Percentiles rank a stretch among this genome's conserved stretches.
phyloP scores from a whole-genome alignment of 257 asterid species.

The Ophiorrhiza pumila region DNA sequence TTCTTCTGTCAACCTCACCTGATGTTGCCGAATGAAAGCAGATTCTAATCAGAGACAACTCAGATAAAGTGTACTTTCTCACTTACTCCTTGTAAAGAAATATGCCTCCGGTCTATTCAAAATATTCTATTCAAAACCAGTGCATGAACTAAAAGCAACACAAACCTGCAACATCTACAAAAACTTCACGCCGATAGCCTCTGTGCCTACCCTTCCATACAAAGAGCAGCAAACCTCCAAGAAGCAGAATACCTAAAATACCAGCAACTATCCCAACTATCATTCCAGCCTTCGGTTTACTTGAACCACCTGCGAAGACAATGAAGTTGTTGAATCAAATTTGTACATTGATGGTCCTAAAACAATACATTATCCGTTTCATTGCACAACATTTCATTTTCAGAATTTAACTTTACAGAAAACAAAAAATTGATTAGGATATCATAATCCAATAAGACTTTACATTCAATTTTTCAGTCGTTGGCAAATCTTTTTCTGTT shows the following conservation, averaged over 20 bases:
- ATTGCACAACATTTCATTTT: background rate
- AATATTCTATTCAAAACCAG: background rate
- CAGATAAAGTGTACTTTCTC: background rate
- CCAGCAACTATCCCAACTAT: constrained; percentile 66
- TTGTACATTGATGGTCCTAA: background rate
- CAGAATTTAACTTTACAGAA: background rate
- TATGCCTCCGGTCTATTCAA: background rate
- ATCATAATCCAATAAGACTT: background rate
- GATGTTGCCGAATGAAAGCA: constrained; percentile 7
- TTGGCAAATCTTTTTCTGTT: background rate
- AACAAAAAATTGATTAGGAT: background rate
- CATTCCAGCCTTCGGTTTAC: constrained; percentile 58
- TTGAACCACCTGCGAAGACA: constrained; percentile 52
- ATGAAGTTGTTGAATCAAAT: background rate
- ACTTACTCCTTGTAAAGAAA: background rate
- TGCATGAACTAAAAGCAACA: constrained; percentile 12
- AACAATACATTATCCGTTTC: background rate
- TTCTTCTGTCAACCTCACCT: constrained; percentile 94
- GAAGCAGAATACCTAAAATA: constrained; percentile 51
- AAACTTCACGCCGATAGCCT: constrained; percentile 68
- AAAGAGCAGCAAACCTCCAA: constrained; percentile 54
- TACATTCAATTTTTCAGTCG: background rate
- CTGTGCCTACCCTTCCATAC: constrained; percentile 55
- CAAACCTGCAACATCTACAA: constrained; percentile 85
- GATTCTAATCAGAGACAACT: background rate